Percentiles rank a stretch among this genome's conserved stretches.
Evolutionary conservation across 176 grass and related monocot species (phyloP).

Genomic region (Chloris gayana): DNA sequence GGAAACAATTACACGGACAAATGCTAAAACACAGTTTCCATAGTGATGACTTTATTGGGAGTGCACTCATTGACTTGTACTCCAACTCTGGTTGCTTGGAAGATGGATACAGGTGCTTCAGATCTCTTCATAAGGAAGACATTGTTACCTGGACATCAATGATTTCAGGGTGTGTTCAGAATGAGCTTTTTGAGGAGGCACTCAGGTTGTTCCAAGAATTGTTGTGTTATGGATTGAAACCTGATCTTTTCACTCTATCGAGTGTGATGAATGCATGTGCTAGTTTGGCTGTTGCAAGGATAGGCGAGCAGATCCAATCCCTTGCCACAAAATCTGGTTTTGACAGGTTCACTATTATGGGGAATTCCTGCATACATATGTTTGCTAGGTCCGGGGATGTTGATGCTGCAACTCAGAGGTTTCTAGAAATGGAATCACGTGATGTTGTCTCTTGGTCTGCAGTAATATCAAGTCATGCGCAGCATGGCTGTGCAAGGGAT

Average conservation of each 20-base stretch:
- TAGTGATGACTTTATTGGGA: constrained; percentile 61
- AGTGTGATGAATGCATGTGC: constrained; percentile 73
- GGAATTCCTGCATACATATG: constrained; percentile 81
- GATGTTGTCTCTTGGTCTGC: constrained; percentile 82
- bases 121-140: constrained; percentile 52
- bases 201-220: constrained; percentile 58
- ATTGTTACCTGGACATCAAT: constrained; percentile 77
- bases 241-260: constrained; percentile 67
- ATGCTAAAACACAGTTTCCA: constrained; percentile 54
- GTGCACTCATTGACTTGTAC: constrained; percentile 73
- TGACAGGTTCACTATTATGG: constrained; percentile 49
- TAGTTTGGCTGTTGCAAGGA: constrained; percentile 60
- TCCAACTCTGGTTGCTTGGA: constrained; percentile 47
- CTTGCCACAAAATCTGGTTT: constrained; percentile 63
- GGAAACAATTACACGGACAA: constrained; percentile 72
- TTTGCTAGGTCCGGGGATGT: constrained; percentile 79
- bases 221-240: constrained; percentile 51
- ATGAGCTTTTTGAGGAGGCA: constrained; percentile 58
- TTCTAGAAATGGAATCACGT: constrained; percentile 65
- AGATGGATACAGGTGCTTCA: constrained; percentile 71
- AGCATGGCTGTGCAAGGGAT: constrained; percentile 65
- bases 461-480: constrained; percentile 71
- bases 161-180: constrained; percentile 68
- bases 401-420: constrained; percentile 55
- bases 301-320: constrained; percentile 67